Base-by-base conservation (phyloP, 148 eudicot genomes). In the Vaccinium darrowii region DNA sequence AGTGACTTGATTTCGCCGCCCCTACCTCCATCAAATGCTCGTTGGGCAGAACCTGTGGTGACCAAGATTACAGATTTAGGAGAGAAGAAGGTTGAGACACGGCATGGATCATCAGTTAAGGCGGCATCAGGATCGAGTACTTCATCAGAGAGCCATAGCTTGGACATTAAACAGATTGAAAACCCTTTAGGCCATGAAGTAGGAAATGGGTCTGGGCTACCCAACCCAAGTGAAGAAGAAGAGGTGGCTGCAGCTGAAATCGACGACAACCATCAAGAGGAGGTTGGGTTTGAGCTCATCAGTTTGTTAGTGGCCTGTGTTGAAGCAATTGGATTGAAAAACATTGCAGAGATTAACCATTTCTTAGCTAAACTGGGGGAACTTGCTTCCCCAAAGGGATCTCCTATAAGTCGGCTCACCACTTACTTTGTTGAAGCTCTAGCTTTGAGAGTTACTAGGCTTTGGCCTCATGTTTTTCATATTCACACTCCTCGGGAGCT, bases 351-450 rank as follows among this genome's bases (percentile, higher is more conserved):
- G 19, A 83, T 94, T 23, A 89, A 88, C 84, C 94, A 95, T 82
- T 94, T 85, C 82, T 87, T 94, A 51, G 88, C 95, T 49, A 92
- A 88, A 84, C 82, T 97, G 53, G 99, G 99, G 3, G 98, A 94
- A 15, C 88, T 88, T n/a, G 94, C 99, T 81, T 94, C 98, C 75
- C 98, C 99, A 3, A 91, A 86, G 80, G 95, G 93, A 21, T 91
- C 98, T n/a, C 82, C 96, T 0, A 86, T 95, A 10, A 88, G 90
- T 58, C 98, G 99, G 12, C 90, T 97, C 14, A 83, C 87, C 3
- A 92, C 99, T 47, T 97, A 97, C 88, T 97, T 90, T 87, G 94
- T 97, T 0, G 99, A 97, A 82, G 98, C 98, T 10, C 85, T 97
- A 71, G 94, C 95, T 27, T 77, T 95, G 73, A 85, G 99, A 73